Evolutionary conservation across 352 stramenopile genomes (phyloP), one percentile per base, ranked within the genome.

Genomic region (Globisporangium megalacanthum): DNA sequence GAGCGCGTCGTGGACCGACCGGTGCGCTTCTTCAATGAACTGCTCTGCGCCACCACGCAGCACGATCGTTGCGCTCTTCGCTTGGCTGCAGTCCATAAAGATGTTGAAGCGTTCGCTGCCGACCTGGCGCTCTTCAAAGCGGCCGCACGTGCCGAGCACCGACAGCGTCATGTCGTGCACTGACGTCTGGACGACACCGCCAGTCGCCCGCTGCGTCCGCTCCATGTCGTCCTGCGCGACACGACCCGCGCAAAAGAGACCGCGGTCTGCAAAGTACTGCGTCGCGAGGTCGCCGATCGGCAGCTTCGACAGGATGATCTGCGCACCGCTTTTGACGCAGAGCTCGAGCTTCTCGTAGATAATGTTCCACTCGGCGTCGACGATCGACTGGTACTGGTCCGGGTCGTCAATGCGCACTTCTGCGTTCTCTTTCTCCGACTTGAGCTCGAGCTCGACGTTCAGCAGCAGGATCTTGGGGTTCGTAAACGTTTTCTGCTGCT

Each of bases 321-420:
- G 97, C 57, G 95, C 96, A 19, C 96, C 95, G 49, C 75, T 97
- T 45, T 89, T 80, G 39, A 95, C 84, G 49, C 87, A 96, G 54
- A 89, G 69, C 22, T 97, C 90, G 39, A 98, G 81, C 72, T 99
- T 99, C 62, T 99, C 95, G 78, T 99, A 99, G 72, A 99, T 99
- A 65, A 99, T 98, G 68, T 97, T 94, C 97, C 97, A 99, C 78
- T 99, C 97, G 20, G 97, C 97, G 66, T 99, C 97, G 8, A 99
- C 97, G 69, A 99, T 99, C 52, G 88, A 97, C 82, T 99, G 97
- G 84, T 99, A 99, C 70, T 98, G 83, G 42, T 86, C 77, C n/a
- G 97, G 97, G 77, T 98, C 95, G 45, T 97, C 90, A 66, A 99
- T 97, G 53, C 97, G 92, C 47, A 99, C 92, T 68, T 99, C 96